These are phyloP conservation scores for Mucor ambiguus DNA, from an alignment of 371 early-diverging fungal genomes.

Conservation along the genomic window DNA sequence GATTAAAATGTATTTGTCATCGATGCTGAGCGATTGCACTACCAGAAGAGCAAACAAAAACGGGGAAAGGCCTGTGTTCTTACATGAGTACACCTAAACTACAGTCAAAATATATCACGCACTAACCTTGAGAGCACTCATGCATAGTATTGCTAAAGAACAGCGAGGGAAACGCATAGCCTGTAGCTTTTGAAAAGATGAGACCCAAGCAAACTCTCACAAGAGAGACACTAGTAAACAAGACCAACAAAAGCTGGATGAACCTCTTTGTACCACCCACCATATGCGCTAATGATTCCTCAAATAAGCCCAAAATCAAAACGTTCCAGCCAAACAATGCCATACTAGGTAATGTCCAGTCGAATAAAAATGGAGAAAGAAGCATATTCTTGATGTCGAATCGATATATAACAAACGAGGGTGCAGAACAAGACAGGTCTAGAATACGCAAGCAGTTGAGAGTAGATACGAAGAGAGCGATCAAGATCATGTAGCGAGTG, in stretches of 20 bases:
- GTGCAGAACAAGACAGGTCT: slow-evolving; percentile 45
- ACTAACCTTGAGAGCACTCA: slow-evolving; percentile 64
- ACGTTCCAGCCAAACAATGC: slow-evolving; percentile 49
- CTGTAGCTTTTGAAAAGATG: slow-evolving; percentile 58
- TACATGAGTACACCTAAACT: not conserved
- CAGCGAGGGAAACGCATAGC: slow-evolving; percentile 57
- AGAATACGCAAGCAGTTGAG: slow-evolving; percentile 32
- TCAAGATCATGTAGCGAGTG: slow-evolving; percentile 48
- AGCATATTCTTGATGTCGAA: slow-evolving; percentile 40
- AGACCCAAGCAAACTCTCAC: slow-evolving; percentile 53
- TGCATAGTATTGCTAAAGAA: slow-evolving; percentile 65
- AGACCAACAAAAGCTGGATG: slow-evolving; percentile 31
- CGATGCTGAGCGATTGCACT: slow-evolving; percentile 57
- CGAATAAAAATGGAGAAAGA: slow-evolving; percentile 50
- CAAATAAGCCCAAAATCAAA: slow-evolving; percentile 52
- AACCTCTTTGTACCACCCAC: slow-evolving; percentile 52
- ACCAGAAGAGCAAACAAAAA: slow-evolving; percentile 59
- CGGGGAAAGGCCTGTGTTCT: slow-evolving; percentile 51
- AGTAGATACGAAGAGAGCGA: slow-evolving; percentile 40
- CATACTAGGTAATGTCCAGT: slow-evolving; percentile 35
- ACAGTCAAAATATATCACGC: slow-evolving; percentile 2
- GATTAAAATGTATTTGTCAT: slow-evolving; percentile 54
- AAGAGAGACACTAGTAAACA: slow-evolving; percentile 30
- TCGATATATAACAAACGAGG: slow-evolving; percentile 50
- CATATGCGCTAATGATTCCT: slow-evolving; percentile 50